Conservation (phyloP, 805 yeast species). For the Candida wancherniae region DNA sequence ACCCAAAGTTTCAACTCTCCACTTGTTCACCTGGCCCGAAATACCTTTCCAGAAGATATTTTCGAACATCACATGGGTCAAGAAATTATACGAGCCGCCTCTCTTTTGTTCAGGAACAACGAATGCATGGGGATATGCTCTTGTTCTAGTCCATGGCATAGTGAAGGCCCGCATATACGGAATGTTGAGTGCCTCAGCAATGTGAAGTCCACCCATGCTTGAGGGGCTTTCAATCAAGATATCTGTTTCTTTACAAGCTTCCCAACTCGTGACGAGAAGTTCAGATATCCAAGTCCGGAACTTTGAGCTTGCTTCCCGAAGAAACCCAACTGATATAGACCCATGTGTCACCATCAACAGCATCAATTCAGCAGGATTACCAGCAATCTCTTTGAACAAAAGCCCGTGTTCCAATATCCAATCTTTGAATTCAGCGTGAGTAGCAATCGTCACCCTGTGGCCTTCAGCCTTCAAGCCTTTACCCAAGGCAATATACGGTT, state of each 20-base stretch:
- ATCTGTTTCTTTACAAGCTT: conserved; percentile 79
- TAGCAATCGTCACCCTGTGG: conserved; percentile 77
- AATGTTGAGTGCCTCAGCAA: conserved; percentile 85
- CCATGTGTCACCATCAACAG: conserved; percentile 89
- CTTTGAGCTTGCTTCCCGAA: conserved; percentile 75
- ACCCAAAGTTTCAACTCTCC: conserved; percentile 70
- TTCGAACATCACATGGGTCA: conserved; percentile 91
- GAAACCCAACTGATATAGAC: conserved; percentile 72
- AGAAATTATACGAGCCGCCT: conserved; percentile 88
- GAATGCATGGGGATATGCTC: conserved; percentile 96
- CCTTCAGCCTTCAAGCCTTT: conserved; percentile 77
- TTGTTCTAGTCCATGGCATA: conserved; percentile 97
- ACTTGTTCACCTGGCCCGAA: conserved; percentile 76
- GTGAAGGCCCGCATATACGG: conserved; percentile 95
- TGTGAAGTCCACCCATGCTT: conserved; percentile 92
- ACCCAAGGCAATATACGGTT: conserved; percentile 90
- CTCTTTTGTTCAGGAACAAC: conserved; percentile 89
- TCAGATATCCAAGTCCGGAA: conserved; percentile 83
- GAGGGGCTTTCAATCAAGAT: conserved; percentile 92
- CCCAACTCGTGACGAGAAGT: conserved; percentile 70
- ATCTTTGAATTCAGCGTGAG: conserved; percentile 74
- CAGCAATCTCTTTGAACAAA: conserved; percentile 72
- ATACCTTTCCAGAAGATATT: conserved; percentile 92
- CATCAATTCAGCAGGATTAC: conserved; percentile 91
- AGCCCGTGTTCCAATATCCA: conserved; percentile 71